These are phyloP conservation scores for Trichophyton rubrum DNA, from an alignment of 2,329 filamentous ascomycete genomes.

Conservation along the genomic window DNA sequence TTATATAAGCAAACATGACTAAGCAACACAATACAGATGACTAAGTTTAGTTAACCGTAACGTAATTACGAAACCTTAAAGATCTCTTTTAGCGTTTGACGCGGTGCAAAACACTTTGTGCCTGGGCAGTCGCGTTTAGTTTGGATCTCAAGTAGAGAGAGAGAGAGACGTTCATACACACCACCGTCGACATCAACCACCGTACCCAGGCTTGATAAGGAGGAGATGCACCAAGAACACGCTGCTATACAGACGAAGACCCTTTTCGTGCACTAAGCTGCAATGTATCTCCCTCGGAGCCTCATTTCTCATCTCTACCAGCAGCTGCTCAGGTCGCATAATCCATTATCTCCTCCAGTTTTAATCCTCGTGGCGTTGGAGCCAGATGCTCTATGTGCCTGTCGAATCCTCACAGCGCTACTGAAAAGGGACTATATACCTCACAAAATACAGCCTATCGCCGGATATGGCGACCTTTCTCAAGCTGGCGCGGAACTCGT, in stretches of 20 bases:
- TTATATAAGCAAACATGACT: too few relatives aligned
- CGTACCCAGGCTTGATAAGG: background rate
- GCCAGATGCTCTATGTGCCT: constrained; percentile 88
- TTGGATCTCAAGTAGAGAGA: background rate
- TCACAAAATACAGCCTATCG: constrained; percentile 91
- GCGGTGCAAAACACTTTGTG: background rate
- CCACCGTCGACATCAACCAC: background rate
- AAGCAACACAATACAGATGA: background rate
- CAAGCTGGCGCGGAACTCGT: constrained; percentile 68
- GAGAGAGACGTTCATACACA: too few relatives aligned
- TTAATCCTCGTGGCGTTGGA: constrained; percentile 87
- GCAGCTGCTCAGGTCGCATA: constrained; percentile 72
- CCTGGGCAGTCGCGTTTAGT: constrained; percentile 2
- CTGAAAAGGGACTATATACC: constrained; percentile 95
- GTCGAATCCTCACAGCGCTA: constrained; percentile 83
- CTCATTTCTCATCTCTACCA: constrained; percentile 84
- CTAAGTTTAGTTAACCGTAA: background rate
- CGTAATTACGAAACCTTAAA: background rate
- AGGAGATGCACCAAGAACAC: background rate
- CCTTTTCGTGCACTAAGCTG: constrained; percentile 5
- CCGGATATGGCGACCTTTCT: constrained; percentile 81
- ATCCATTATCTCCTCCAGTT: constrained; percentile 82
- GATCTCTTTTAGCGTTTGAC: background rate
- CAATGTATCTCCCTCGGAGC: constrained; percentile 88
- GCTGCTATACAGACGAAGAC: background rate